These are phyloP conservation scores for Zea luxurians DNA, from an alignment of 176 grass and related monocot species.

Conservation along the genomic window DNA sequence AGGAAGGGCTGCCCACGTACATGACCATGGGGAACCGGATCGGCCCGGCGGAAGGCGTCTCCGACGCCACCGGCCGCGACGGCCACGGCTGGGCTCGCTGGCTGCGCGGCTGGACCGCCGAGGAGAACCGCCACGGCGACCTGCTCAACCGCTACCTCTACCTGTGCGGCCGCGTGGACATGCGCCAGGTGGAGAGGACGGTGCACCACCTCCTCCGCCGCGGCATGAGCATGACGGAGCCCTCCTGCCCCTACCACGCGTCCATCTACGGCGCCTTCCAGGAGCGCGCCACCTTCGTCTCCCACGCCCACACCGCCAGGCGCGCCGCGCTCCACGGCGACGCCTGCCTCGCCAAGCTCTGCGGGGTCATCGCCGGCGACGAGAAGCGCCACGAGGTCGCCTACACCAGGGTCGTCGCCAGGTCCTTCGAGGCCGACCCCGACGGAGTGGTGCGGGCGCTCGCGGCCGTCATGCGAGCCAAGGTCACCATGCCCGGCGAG, in stretches of 20 bases:
- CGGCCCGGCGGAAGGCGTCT: no score
- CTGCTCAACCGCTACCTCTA: constrained; percentile 37
- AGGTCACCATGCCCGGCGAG: constrained; percentile 39
- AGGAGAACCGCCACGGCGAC: constrained; percentile 80
- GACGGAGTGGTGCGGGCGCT: constrained; percentile 20
- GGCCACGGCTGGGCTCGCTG: constrained; percentile 28
- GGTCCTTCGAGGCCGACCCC: constrained; percentile 1
- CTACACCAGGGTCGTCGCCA: constrained; percentile 8
- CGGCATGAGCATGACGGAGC: not conserved
- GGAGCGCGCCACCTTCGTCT: constrained; percentile 46
- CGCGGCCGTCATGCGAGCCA: constrained; percentile 22
- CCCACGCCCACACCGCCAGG: constrained; percentile 19
- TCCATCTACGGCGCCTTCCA: constrained; percentile 39
- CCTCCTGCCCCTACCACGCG: constrained; percentile 10
- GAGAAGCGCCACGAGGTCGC: constrained; percentile 44
- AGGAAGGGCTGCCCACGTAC: constrained; percentile 20
- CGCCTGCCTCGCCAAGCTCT: constrained; percentile 33
- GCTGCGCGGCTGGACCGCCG: constrained; percentile 52
- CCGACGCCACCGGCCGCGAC: constrained; percentile 18
- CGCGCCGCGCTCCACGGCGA: constrained; percentile 4
- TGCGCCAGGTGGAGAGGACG: constrained; percentile 18
- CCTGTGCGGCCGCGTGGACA: constrained; percentile 36
- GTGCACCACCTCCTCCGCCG: constrained; percentile 28
- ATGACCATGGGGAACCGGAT: constrained; percentile 15
- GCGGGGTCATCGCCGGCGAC: constrained; percentile 24